Conservation (phyloP, 2,329 filamentous ascomycete genomes). For the Albophoma yamanashiensis region DNA sequence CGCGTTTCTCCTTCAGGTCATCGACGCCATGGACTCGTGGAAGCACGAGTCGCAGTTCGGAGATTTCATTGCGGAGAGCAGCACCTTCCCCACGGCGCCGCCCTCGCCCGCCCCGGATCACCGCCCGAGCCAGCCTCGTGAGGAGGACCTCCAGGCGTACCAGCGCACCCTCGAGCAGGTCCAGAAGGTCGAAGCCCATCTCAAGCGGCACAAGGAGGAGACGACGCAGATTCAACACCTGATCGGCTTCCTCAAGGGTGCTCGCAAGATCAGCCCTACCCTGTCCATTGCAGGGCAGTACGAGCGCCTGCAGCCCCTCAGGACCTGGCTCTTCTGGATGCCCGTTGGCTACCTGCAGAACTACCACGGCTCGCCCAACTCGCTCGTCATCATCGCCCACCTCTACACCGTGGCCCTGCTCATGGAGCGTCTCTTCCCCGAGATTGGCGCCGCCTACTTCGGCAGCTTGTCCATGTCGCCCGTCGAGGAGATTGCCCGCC, state of each 20-base stretch:
- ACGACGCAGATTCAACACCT: constrained; percentile 58
- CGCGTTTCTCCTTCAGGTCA: constrained; percentile 44
- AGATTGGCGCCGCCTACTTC: constrained; percentile 83
- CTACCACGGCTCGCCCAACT: constrained; percentile 63
- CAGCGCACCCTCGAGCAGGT: constrained; percentile 58
- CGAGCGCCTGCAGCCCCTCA: constrained; percentile 74
- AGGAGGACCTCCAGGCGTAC: constrained; percentile 61
- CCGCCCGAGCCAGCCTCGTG: constrained; percentile 50
- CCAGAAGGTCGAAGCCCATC: constrained; percentile 54
- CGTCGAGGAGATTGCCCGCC: constrained; percentile 75
- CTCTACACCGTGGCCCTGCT: constrained; percentile 84
- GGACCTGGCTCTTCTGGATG: constrained; percentile 94
- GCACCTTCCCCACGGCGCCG: constrained; percentile 58
- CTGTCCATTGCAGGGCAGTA: constrained; percentile 77
- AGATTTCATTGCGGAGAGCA: constrained; percentile 72
- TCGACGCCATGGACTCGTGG: constrained; percentile 86
- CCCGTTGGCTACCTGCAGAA: constrained; percentile 75
- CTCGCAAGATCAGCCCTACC: constrained; percentile 58
- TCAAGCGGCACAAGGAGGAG: constrained; percentile 61
- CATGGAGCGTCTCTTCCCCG: constrained; percentile 84
- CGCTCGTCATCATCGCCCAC: constrained; percentile 76
- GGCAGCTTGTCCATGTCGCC: constrained; percentile 69
- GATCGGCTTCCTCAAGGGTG: constrained; percentile 60
- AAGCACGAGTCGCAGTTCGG: constrained; percentile 80
- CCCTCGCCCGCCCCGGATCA: constrained; percentile 51